phyloP scores from a whole-genome alignment of 768 basidiomycete species.

The Butyriboletus loyo region DNA sequence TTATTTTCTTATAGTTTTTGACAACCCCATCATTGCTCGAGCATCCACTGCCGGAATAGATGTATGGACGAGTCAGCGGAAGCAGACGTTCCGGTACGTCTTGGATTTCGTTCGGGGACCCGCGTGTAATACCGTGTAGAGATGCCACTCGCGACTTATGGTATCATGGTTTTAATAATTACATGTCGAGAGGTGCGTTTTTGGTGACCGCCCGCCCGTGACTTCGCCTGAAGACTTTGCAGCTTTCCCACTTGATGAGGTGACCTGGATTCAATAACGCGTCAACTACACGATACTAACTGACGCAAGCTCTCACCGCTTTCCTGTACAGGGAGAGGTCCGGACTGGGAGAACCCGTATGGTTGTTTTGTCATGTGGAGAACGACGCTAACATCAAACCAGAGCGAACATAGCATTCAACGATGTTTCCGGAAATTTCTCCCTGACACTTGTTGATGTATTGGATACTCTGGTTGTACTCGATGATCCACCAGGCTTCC shows the following conservation, averaged over 20 bases:
- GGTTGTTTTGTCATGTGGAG: conserved; percentile 28
- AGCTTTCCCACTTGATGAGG: conserved; percentile 90
- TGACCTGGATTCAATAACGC: conserved; percentile 29
- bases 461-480: conserved; percentile 91
- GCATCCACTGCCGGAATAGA: conserved; percentile 22
- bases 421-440: conserved; percentile 94
- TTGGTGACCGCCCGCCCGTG: background rate
- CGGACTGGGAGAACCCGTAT: conserved; percentile 81
- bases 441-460: conserved; percentile 76
- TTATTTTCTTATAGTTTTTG: conserved; percentile 37
- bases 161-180: conserved; percentile 88
- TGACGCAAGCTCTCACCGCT: conserved; percentile 73
- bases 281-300: conserved; percentile 13
- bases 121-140: conserved; percentile 35
- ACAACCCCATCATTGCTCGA: conserved; percentile 21
- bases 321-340: conserved; percentile 83
- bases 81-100: conserved; percentile 53
- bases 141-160: conserved; percentile 74
- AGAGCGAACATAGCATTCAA: conserved; percentile 77
- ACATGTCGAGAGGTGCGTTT: conserved; percentile 75
- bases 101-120: background rate
- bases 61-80: conserved; percentile 58
- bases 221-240: conserved; percentile 19
- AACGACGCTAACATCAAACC: conserved; percentile 12
- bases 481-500: conserved; percentile 73